Evolutionary conservation across 805 yeast species (phyloP), one percentile per base, ranked within the genome.

Genomic region (Saccharomycopsis selenospora): DNA sequence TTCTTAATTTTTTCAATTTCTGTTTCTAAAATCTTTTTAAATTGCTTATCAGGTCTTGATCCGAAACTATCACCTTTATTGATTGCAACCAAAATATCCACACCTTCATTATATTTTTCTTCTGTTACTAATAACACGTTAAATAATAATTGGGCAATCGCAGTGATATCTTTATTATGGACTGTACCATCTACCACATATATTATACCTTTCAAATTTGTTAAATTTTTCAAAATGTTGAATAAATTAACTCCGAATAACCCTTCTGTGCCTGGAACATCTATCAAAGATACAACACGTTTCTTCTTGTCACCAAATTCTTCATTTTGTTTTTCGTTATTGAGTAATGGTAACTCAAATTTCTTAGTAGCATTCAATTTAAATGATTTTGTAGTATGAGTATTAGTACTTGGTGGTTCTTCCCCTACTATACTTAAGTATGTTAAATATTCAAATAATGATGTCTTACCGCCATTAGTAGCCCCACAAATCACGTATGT

Each of bases 221-320:
- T 50, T 18, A 75, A 66, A 14, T 55, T 64, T 49, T 69, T 67
- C 41, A 80, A 59, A 54, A 73, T 67, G 49, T 75, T 74, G 47
- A 75, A 73, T 50, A 69, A 55, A 28, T 79, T 68, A 45, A 81
- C 66, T 49, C 77, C 76, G 47, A 75, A 76, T 56, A 90, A 76
- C 64, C 87, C 88, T 48, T 75, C 67, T 65, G 85, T 89, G n/a
- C 97, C 96, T 2, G 99, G 99, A 53, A 80, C 80, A 59, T 91
- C 98, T 45, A 83, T 72, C 36, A 90, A 62, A 52, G 73, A 77
- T 17, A 14, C n/a, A 17, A 5, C 17, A 59, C 68, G 73, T 48
- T 58, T 65, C 50, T 63, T 71, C 56, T 59, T 66, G 43, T 54
- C 67, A 6, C 52, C 61, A 3, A 64, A 60, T 2, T 65, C 65